These are phyloP conservation scores for Dimocarpus longan DNA, from an alignment of 345 rosid genomes.

Conservation along the genomic window DNA sequence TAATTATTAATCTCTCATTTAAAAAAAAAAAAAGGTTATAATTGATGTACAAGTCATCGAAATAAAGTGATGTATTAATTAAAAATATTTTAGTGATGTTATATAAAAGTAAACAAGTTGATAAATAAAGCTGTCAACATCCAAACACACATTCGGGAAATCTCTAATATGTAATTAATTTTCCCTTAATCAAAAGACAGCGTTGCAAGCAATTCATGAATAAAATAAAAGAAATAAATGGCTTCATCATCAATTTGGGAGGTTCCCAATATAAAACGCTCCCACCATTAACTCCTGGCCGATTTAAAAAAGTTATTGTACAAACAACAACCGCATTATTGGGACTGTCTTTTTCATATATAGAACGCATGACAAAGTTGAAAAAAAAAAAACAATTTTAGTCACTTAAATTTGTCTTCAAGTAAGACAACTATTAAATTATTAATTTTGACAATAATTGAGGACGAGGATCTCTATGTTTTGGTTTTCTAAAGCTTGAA, in stretches of 20 bases:
- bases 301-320: neutral
- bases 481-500: too few relatives aligned
- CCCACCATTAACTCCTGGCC: neutral
- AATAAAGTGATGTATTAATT: neutral
- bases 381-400: too few relatives aligned
- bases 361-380: too few relatives aligned
- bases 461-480: neutral
- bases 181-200: too few relatives aligned
- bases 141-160: neutral
- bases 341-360: neutral
- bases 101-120: neutral
- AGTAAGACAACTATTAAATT: neutral
- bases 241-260: neutral
- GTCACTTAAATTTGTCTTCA: neutral
- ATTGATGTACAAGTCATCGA: neutral
- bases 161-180: neutral
- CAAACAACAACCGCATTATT: neutral
- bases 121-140: conserved; percentile 7
- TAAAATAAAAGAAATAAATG: neutral
- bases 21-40: neutral
- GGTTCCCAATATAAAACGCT: neutral
- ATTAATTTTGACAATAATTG: neutral
- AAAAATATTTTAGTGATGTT: neutral
- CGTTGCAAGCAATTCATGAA: conserved; percentile 1
- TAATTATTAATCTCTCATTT: too few relatives aligned